These are phyloP conservation scores for Suhomyces kilbournensis DNA, from an alignment of 805 yeast genomes.

Conservation along the genomic window DNA sequence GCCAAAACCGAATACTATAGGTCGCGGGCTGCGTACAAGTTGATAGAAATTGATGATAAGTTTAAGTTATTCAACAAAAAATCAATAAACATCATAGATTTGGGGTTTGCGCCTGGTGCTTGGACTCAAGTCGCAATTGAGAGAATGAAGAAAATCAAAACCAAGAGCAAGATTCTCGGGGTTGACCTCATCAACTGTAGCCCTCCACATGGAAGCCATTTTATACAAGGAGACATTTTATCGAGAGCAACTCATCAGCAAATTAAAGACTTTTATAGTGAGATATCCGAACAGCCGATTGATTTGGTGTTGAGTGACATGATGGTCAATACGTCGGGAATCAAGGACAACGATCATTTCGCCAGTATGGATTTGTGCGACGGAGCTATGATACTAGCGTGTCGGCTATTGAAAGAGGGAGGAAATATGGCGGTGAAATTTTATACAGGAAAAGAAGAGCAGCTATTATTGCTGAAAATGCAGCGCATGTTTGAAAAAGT, in stretches of 20 bases:
- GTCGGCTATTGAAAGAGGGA: conserved; percentile 62
- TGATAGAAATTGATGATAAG: conserved; percentile 68
- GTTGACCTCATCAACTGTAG: conserved; percentile 31
- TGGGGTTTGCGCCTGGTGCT: conserved; percentile 45
- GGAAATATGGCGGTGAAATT: conserved; percentile 83
- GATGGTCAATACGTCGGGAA: conserved; percentile 92
- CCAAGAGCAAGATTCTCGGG: conserved; percentile 18
- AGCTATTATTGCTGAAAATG: conserved; percentile 56
- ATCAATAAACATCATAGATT: conserved; percentile 67
- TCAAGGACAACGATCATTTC: conserved; percentile 74
- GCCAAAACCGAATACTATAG: conserved; percentile 62
- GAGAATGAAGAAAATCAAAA: conserved; percentile 8
- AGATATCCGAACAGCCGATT: conserved; percentile 15
- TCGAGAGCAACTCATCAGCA: conserved; percentile 50
- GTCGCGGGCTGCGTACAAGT: conserved; percentile 90
- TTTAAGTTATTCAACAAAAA: conserved; percentile 53
- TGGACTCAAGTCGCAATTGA: conserved; percentile 29
- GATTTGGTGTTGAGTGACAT: conserved; percentile 65
- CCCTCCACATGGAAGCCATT: conserved; percentile 37
- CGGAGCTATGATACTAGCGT: conserved; percentile 78
- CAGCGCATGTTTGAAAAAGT: conserved; percentile 60
- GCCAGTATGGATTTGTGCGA: conserved; percentile 89
- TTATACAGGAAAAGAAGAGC: conserved; percentile 80
- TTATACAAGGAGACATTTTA: conserved; percentile 41
- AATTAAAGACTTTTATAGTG: conserved; percentile 50